Evolutionary conservation across 805 yeast genomes (phyloP), one percentile per base, ranked within the genome.

Genomic region (Cyberlindnera bimundalis): DNA sequence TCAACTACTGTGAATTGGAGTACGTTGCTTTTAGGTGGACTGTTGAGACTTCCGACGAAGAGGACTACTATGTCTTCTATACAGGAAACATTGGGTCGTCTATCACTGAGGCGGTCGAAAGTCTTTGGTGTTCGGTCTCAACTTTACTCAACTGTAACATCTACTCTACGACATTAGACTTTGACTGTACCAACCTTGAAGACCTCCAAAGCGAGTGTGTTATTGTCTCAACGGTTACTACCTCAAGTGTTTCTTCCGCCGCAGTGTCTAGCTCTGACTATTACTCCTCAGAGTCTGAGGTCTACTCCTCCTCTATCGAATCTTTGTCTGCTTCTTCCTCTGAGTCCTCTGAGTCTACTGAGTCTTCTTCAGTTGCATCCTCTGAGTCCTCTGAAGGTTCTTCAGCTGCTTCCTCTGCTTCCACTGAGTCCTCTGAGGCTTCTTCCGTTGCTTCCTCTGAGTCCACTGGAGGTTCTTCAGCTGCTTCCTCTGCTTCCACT

Each of bases 11-110:
- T 41, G 15, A 9, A 5, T 4, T 11, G 2, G 48, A 45, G 25
- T 45, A 27, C 18, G 40, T 39, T 14, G 33, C 44, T 2, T 46
- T 46, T 35, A 4, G 15, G 1, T 46, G 37, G 35, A 31, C 39
- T 9, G 31, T 39, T 21, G 29, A 31, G 16, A 28, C 32, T 30
- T 36, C 9, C 17, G 40, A 29, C 19, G 41, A 21, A n/a, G 40
- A 23, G 11, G 16, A 27, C 13, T 26, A 26, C n/a, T 46, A 44
- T 16, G n/a, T 37, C 3, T 47, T 51, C 40, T 52, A 47, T 40
- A 50, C 53, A n/a, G 55, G 52, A 30, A 38, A 42, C 26, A 4
- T 42, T 6, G 52, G 50, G 5, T 38, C 51, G 5, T 36, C 32
- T 15, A 32, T 52, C 13, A 32, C 36, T 13, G 15, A 36, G 0